phyloP scores from a whole-genome alignment of 352 stramenopile species.

The Phytopythium cucurbitacearum region DNA sequence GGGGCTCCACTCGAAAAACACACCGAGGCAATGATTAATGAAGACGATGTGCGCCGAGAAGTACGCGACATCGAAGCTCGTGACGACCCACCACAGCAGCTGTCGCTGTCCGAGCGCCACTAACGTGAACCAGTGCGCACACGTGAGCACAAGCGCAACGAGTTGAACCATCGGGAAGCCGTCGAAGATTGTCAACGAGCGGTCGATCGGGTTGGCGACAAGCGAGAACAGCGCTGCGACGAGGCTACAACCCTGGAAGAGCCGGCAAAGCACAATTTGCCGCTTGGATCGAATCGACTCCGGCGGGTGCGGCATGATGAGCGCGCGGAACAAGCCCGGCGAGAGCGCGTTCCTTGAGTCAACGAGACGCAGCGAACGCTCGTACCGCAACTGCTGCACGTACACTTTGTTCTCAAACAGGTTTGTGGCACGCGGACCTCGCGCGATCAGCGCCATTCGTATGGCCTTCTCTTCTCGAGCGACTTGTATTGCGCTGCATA shows the following conservation, averaged over 20 bases:
- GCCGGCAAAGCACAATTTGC: background rate
- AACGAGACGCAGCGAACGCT: constrained; percentile 1
- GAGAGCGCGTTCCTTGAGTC: constrained; percentile 6
- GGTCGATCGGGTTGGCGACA: no score
- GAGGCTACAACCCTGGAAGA: background rate
- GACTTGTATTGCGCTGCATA: background rate
- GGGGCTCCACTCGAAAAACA: constrained; percentile 20
- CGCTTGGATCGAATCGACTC: background rate
- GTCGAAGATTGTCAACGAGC: no score
- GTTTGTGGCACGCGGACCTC: no score
- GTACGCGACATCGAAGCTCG: constrained; percentile 28
- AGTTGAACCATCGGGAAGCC: background rate
- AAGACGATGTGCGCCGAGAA: constrained; percentile 20
- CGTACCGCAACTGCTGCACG: constrained; percentile 8
- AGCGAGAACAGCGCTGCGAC: no score
- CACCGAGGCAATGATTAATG: constrained; percentile 13
- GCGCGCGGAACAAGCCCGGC: background rate
- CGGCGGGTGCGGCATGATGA: background rate
- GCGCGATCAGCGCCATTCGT: background rate
- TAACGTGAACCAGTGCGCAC: constrained; percentile 1
- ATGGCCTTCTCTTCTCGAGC: no score
- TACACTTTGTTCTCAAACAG: background rate
- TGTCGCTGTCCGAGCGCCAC: constrained; percentile 8
- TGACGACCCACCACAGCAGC: background rate
- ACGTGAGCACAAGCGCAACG: constrained; percentile 2